A percentile compares a stretch with the other conserved stretches of the same genome.
Conservation (phyloP, 2,329 filamentous ascomycete species). For the Ophiostoma populinum region DNA sequence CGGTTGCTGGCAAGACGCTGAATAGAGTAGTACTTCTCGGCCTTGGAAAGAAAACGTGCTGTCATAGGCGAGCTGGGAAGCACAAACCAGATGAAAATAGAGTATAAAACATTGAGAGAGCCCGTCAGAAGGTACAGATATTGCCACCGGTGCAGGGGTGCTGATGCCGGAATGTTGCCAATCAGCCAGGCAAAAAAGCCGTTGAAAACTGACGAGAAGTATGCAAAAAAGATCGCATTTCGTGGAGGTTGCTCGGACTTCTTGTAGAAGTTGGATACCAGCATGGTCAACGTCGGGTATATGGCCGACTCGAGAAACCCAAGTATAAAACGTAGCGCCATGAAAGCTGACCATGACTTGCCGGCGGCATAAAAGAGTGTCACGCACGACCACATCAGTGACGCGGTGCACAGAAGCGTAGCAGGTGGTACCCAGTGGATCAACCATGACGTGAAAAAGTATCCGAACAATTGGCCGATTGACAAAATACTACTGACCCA, state of each 20-base stretch:
- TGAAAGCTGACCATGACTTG: slow-evolving; percentile 16
- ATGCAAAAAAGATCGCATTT: slow-evolving; percentile 3
- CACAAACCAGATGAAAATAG: background rate
- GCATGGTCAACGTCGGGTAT: slow-evolving; percentile 16
- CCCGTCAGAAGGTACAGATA: slow-evolving; percentile 1
- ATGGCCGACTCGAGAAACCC: slow-evolving; percentile 18
- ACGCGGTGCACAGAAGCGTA: slow-evolving; percentile 14
- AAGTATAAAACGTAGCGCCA: slow-evolving; percentile 16
- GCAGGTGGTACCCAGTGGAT: slow-evolving; percentile 15
- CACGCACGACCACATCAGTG: slow-evolving; percentile 16
- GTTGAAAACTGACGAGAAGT: background rate
- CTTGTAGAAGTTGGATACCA: slow-evolving; percentile 18
- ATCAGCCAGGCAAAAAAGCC: slow-evolving; percentile 2
- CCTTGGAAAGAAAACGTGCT: background rate
- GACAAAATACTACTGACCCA: slow-evolving; percentile 1
- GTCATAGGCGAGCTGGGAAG: slow-evolving; percentile 1
- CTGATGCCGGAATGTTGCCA: background rate
- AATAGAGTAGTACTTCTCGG: background rate
- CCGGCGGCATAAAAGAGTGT: slow-evolving; percentile 15
- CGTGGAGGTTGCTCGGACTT: slow-evolving; percentile 7
- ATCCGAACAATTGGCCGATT: slow-evolving; percentile 13
- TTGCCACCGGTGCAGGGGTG: background rate
- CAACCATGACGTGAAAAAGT: slow-evolving; percentile 11
- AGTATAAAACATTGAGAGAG: background rate
- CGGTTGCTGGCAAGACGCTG: background rate